These are phyloP conservation scores for Botrytis fragariae DNA, from an alignment of 2,329 filamentous ascomycete species.

Conservation along the genomic window DNA sequence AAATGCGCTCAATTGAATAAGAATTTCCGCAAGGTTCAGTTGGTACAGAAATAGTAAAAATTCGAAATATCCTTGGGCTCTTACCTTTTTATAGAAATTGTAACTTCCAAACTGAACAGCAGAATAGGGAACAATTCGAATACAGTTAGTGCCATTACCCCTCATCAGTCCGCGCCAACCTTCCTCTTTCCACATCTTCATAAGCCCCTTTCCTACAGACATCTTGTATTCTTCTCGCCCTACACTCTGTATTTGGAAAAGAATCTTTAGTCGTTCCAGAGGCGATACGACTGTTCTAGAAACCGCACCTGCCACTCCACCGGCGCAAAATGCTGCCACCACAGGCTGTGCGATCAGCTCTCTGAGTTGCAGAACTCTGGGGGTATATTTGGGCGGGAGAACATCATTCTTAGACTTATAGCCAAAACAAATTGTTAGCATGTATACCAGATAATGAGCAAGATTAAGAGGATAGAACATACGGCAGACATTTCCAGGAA, in stretches of 20 bases:
- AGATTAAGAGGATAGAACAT: conserved; percentile 23
- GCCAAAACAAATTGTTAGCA: not conserved
- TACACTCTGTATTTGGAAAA: conserved; percentile 93
- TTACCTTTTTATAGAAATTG: conserved; percentile 91
- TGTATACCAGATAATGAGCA: not conserved
- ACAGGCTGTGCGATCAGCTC: conserved; percentile 74
- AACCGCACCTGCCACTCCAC: conserved; percentile 93
- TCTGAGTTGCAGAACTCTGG: conserved; percentile 37
- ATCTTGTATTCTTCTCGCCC: conserved; percentile 91
- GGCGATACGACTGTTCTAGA: conserved; percentile 96
- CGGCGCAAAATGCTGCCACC: conserved; percentile 87
- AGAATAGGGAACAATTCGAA: conserved; percentile 96
- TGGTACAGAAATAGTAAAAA: not conserved
- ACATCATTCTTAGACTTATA: conserved; percentile 31
- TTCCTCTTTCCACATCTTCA: conserved; percentile 96
- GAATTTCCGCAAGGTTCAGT: not conserved
- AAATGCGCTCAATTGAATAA: not conserved
- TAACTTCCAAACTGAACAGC: conserved; percentile 98
- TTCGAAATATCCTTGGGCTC: conserved; percentile 36
- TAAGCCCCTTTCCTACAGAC: conserved; percentile 81
- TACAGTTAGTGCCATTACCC: conserved; percentile 97
- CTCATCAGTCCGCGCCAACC: conserved; percentile 97
- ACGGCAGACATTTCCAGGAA: conserved; percentile 36
- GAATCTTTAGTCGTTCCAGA: conserved; percentile 91
- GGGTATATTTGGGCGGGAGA: conserved; percentile 37